Percentiles rank a stretch among this genome's conserved stretches.
phyloP scores from a whole-genome alignment of 306 rosid genomes.

The Pterocarpus santalinus region DNA sequence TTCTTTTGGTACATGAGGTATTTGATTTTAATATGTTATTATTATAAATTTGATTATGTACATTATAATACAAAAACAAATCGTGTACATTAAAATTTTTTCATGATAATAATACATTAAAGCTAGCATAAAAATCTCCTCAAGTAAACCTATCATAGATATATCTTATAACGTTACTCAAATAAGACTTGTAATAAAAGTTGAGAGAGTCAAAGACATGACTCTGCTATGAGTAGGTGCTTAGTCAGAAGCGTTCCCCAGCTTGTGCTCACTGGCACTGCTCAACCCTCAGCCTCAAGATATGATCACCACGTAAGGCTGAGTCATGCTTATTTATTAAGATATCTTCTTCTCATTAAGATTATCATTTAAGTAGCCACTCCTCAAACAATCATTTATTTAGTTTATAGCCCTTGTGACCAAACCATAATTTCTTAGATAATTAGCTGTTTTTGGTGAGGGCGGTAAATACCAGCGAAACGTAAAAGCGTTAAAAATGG shows the following conservation, averaged over 20 bases:
- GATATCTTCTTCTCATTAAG: neutral
- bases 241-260: neutral
- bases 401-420: neutral
- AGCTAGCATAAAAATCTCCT: too few relatives aligned
- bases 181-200: neutral
- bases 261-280: neutral
- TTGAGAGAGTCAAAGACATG: neutral
- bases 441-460: neutral
- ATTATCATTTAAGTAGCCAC: neutral
- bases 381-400: neutral
- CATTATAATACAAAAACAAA: too few relatives aligned
- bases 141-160: too few relatives aligned
- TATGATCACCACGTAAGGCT: slow-evolving; percentile 29
- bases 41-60: too few relatives aligned
- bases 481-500: neutral
- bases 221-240: neutral
- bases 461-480: neutral
- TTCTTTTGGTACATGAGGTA: too few relatives aligned
- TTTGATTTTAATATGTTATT: too few relatives aligned
- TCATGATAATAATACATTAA: too few relatives aligned
- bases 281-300: neutral
- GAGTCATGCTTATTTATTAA: slow-evolving; percentile 33
- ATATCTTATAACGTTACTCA: too few relatives aligned
- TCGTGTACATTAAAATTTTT: too few relatives aligned
- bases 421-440: neutral